phyloP scores from a whole-genome alignment of 257 asterid genomes.

The Hygrophila difformis region DNA sequence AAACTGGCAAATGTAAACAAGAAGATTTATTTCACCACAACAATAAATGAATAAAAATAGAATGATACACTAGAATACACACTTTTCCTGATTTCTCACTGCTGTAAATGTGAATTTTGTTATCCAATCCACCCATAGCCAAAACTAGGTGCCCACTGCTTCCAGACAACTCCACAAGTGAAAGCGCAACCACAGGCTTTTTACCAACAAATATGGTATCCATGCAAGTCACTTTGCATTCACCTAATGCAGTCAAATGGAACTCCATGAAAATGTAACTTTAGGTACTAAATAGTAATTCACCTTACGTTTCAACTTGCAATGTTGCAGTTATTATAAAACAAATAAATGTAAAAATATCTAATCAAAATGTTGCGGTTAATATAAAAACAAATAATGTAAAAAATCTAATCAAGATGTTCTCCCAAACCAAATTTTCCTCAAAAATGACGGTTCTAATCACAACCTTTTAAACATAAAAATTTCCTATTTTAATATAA shows the following conservation, averaged over 20 bases:
- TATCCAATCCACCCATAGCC: conserved; percentile 92
- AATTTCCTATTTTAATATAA: too few species aligned
- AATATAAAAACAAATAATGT: too few species aligned
- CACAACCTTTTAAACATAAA: too few species aligned
- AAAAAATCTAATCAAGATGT: too few species aligned
- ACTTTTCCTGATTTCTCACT: conserved; percentile 87
- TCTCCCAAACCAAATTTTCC: too few species aligned
- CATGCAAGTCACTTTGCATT: conserved; percentile 59
- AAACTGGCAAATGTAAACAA: conserved; percentile 42
- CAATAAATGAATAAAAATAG: conserved; percentile 6
- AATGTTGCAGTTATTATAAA: not conserved
- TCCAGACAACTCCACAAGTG: conserved; percentile 74
- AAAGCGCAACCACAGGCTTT: conserved; percentile 85
- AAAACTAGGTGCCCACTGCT: conserved; percentile 40
- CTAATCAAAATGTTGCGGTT: too few species aligned
- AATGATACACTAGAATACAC: conserved; percentile 25
- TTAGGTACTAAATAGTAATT: too few species aligned
- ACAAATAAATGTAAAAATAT: too few species aligned
- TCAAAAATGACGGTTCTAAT: too few species aligned
- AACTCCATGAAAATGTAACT: conserved; percentile 13
- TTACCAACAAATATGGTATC: conserved; percentile 51
- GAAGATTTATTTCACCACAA: conserved; percentile 9
- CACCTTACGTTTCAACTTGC: not conserved
- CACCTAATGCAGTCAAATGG: conserved; percentile 39
- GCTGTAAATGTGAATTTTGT: conserved; percentile 76